These are phyloP conservation scores for Pleurotus ostreatus DNA, from an alignment of 768 basidiomycete genomes.

Conservation along the genomic window DNA sequence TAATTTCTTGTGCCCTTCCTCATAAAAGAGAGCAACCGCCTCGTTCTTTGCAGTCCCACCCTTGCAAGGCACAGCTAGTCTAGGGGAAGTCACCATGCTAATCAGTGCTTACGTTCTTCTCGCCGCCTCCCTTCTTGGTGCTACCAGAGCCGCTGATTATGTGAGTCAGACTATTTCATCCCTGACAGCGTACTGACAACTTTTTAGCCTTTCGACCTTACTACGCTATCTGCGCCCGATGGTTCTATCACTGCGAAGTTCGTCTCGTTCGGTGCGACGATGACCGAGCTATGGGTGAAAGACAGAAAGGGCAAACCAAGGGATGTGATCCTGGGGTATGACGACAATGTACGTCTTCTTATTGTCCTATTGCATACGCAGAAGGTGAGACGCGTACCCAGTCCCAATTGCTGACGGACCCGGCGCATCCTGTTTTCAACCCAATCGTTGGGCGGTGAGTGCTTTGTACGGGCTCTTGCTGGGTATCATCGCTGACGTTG, in stretches of 20 bases:
- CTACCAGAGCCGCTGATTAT: no score
- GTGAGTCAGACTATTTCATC: no score
- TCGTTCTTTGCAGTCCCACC: no score
- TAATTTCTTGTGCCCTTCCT: no score
- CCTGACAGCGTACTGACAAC: not conserved
- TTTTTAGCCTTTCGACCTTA: constrained; percentile 43
- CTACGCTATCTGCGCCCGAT: constrained; percentile 45
- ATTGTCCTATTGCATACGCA: not conserved
- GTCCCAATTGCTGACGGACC: constrained; percentile 38
- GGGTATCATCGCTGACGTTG: not conserved
- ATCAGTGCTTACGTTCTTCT: no score
- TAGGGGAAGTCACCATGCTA: no score
- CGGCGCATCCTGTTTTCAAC: constrained; percentile 44
- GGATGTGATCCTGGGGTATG: constrained; percentile 57
- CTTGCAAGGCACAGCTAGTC: no score
- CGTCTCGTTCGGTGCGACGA: constrained; percentile 51
- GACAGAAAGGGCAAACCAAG: constrained; percentile 43
- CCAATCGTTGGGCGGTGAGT: constrained; percentile 31
- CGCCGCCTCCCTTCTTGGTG: no score
- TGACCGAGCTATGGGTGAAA: constrained; percentile 54
- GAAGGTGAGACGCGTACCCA: constrained; percentile 13
- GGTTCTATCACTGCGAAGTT: constrained; percentile 56
- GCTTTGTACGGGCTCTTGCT: not conserved
- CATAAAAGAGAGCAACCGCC: no score
- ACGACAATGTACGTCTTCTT: constrained; percentile 39